Evolutionary conservation across 352 stramenopile species (phyloP), one percentile per base, ranked within the genome.

Genomic region (Globisporangium recalcitrans): DNA sequence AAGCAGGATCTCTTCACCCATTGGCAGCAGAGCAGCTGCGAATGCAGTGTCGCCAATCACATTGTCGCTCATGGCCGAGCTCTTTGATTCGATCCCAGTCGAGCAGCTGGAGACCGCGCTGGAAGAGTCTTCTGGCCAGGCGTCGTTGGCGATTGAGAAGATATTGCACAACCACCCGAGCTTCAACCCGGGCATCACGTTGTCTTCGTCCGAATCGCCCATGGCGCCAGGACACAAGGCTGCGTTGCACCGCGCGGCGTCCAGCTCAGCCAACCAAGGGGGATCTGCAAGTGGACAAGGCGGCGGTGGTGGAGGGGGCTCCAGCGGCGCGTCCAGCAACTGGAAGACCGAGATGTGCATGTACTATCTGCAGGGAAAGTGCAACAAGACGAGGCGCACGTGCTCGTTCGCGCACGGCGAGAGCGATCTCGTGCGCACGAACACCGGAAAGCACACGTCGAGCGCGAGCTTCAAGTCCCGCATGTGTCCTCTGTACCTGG

Each of bases 311-410:
- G 67, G 27, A 31, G 47, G 47, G 4, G 21, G 21, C 24, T 36
- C 24, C 26, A 22, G 27, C 26, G 36, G 62, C 16, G 70, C 70
- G 10, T 69, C 69, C 22, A 84, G 70, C 68, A 95, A 95, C 67
- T 93, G 85, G 85, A 95, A 95, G 69, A 95, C 85, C 16, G 85
- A 95, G 63, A 87, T 95, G 61, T 95, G 85, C 63, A 87, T 95
- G 78, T 95, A 95, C 67, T 95, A 93, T 58, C 77, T 95, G 52
- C 85, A 95, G 58, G 85, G 85, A 22, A 95, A 95, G 64, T 95
- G 85, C 75, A 95, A 95, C 71, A 95, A 93, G 69, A 95, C 83
- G 22, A 70, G 83, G 16, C 83, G 85, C 36, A 95, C 85, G n/a
- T 95, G 85, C 42, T 91, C 85, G 14, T 95, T 95, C 71, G 85